These are phyloP conservation scores for Eremomyces bilateralis DNA, from an alignment of 495 filamentous ascomycete species.

Conservation along the genomic window DNA sequence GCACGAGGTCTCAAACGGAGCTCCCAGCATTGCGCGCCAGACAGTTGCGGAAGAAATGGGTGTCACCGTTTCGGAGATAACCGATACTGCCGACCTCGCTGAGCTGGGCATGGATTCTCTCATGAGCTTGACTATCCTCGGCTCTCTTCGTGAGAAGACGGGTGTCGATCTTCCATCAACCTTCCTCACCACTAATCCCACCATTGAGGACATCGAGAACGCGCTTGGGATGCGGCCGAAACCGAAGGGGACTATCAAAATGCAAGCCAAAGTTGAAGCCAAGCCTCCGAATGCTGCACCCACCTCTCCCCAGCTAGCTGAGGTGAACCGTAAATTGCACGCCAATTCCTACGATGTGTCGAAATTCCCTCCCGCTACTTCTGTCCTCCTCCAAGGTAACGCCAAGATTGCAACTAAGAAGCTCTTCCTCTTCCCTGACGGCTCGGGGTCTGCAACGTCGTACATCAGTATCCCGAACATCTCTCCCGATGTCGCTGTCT, in stretches of 20 bases:
- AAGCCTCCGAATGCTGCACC: conserved; percentile 4
- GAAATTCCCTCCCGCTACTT: conserved; percentile 24
- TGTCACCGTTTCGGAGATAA: conserved; percentile 21
- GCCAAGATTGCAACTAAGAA: conserved; percentile 34
- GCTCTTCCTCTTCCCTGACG: conserved; percentile 60
- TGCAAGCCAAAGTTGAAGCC: conserved; percentile 3
- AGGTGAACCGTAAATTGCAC: conserved; percentile 18
- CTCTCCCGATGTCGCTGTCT: conserved; percentile 30
- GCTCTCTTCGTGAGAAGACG: conserved; percentile 22
- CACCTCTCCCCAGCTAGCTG: conserved; percentile 17
- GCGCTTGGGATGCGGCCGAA: conserved; percentile 23
- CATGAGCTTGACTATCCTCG: conserved; percentile 25
- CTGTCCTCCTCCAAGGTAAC: conserved; percentile 29
- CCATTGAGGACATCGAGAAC: conserved; percentile 24
- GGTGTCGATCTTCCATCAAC: conserved; percentile 22
- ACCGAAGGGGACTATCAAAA: conserved; percentile 8
- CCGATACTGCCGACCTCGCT: conserved; percentile 19
- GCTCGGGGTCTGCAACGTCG: conserved; percentile 44
- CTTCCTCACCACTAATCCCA: conserved; percentile 21
- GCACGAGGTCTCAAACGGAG: conserved; percentile 8
- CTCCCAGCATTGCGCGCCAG: conserved; percentile 18
- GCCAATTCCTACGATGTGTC: conserved; percentile 16
- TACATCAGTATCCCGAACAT: conserved; percentile 38
- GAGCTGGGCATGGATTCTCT: conserved; percentile 26
- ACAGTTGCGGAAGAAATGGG: conserved; percentile 25